Evolutionary conservation across 2,329 filamentous ascomycete genomes (phyloP), one percentile per base, ranked within the genome.

Genomic region (Alternaria atra): DNA sequence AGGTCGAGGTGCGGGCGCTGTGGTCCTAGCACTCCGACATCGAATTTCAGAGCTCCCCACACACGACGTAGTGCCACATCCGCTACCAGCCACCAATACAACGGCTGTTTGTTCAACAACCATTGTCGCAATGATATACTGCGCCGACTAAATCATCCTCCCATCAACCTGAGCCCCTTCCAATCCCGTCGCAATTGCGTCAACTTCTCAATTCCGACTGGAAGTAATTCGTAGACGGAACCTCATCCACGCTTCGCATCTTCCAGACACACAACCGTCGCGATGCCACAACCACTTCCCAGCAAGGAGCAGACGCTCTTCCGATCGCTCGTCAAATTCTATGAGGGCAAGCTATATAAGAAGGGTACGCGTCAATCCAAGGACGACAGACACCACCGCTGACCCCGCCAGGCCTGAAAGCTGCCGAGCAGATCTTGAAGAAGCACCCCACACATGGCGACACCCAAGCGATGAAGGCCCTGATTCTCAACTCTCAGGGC

Each of bases 331-430:
- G 93, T 99, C 75, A 94, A 94, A 79, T 90, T 92, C 81, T 99
- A 98, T 85, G 95, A 99, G 82, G 91, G 94, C 78, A 99, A 99
- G 82, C 94, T 98, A 77, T 97, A 98, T 84, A 99, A 98, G 83
- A 91, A 91, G 80, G 89, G 88, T 88, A 73, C 61, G 64, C 61
- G 50, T 43, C 42, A 56, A 43, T 40, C 37, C 59, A 68, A 58
- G 27, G 39, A 44, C 42, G 34, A 20, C 40, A 53, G 25, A 54
- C 39, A 43, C 37, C 61, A 57, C 54, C 32, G 52, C 71, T 78
- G 64, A 79, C 67, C 50, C 62, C 61, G 43, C 54, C 62, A 88
- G 94, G 94, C 78, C 85, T 99, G 77, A 99, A 98, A 83, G 90
- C 91, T 47, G 94, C 95, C 71, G 95, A 99, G 79, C 92, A 97